These are phyloP conservation scores for Ilyonectria robusta DNA, from an alignment of 2,329 filamentous ascomycete genomes.

Conservation along the genomic window DNA sequence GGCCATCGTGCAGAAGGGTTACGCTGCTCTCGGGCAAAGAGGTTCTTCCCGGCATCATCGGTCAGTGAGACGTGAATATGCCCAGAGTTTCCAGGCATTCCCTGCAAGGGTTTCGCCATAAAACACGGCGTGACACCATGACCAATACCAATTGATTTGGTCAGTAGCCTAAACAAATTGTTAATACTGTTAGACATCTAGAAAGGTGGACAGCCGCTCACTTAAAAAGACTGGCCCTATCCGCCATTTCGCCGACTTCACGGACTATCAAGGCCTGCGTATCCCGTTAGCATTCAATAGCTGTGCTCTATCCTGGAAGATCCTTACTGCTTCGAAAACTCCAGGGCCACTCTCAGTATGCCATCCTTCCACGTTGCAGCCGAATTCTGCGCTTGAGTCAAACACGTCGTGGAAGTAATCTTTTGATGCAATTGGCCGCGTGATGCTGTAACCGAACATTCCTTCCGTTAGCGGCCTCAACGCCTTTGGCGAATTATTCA, in stretches of 20 bases:
- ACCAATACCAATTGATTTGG: slow-evolving; percentile 23
- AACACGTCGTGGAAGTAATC: slow-evolving; percentile 86
- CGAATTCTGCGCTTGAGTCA: slow-evolving; percentile 78
- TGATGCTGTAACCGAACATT: slow-evolving; percentile 88
- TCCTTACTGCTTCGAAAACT: slow-evolving; percentile 29
- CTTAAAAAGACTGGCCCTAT: slow-evolving; percentile 93
- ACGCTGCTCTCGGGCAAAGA: slow-evolving; percentile 73
- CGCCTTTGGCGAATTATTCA: slow-evolving; percentile 73
- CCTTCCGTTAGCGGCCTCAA: slow-evolving; percentile 82
- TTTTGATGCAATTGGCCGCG: slow-evolving; percentile 81
- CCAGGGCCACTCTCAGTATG: slow-evolving; percentile 87
- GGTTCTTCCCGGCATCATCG: slow-evolving; percentile 67
- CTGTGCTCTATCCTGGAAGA: no score
- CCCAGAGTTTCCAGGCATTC: slow-evolving; percentile 29
- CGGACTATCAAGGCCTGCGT: slow-evolving; percentile 80
- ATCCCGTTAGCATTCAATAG: neutral
- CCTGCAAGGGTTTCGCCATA: slow-evolving; percentile 30
- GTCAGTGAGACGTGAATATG: slow-evolving; percentile 29
- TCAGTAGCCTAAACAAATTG: slow-evolving; percentile 54
- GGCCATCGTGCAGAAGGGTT: slow-evolving; percentile 66
- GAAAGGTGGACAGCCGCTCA: slow-evolving; percentile 61
- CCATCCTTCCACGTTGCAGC: slow-evolving; percentile 84
- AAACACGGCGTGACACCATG: slow-evolving; percentile 28
- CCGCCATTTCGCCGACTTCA: slow-evolving; percentile 88
- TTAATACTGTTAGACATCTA: neutral